Base-by-base conservation (phyloP, 2,329 filamentous ascomycete species). In the Myriosclerotinia scirpicola region DNA sequence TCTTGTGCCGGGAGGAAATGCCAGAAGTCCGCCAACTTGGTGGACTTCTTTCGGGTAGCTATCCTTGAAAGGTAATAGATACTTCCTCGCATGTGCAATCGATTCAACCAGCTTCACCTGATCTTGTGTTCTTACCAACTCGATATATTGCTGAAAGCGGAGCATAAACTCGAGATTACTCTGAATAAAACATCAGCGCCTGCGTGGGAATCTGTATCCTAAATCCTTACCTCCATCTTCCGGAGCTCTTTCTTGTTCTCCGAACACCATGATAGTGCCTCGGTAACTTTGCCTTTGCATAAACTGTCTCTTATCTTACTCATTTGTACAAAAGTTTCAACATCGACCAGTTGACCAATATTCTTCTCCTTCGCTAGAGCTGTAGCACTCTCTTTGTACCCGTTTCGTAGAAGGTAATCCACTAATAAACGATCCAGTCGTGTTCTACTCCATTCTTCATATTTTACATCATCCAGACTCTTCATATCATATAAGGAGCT, bases 191-290 rank as follows among this genome's bases (percentile, higher is more conserved):
- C 12, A 42, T 62, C 52, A 66, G 40, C 40, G 34, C 14, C 26
- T 40, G 5, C 30, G 40, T 26, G 8, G 7, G 12, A 48, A 7
- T 38, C 30, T 38, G 38, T 3, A 22, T 15, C 38, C 17, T n/a
- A 14, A 5, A 54, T 46, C 30, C 86, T 69, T 77, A 91, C 90
- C 77, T 91, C 89, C 79, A 91, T 90, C 82, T 95, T 96, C 75
- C 93, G 91, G 68, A 99, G 80, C 69, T 93, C 90, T 74, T 94
- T 93, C 78, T 96, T 95, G 78, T 97, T 97, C 74, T 98, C 94
- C 20, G 84, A 86, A 77, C 95, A 97, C 95, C 95, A 99, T 15
- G 87, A 85, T 65, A 99, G 79, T 30, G 93, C 93, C 73, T 96
- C 91, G 46, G 84, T 83, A 5, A 94, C 90, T 72, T 87, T 91